Base-by-base conservation (phyloP, 1,139 yeast species). In the Yamadazyma trypodendri region DNA sequence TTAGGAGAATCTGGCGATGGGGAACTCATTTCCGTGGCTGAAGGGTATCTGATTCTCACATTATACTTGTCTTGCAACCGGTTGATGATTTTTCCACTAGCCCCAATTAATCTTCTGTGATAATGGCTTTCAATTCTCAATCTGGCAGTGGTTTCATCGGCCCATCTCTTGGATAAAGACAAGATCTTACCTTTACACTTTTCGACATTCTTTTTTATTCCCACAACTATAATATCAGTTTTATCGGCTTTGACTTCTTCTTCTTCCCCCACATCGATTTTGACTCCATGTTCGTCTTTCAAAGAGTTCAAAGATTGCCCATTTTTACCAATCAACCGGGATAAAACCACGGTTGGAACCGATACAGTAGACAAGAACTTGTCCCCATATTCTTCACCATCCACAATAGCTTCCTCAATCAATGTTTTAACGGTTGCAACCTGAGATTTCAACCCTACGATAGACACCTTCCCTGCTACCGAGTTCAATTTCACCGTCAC, bases 41-140 rank as follows among this genome's bases (percentile, higher is more conserved):
- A 47, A 28, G 96, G 95, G 71, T 92, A 89, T 54, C 79, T 74
- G 51, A 94, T 84, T 50, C 72, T 74, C 31, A 92, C 97, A 47
- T 77, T 79, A 68, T 94, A 92, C 61, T 89, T 88, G 43, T 87
- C 94, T 62, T 86, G 95, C 56, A 92, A 75, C 59, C 96, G 83
- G 58, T 81, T 82, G 48, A 88, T 88, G 59, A 85, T 84, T 43
- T 77, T 68, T 55, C 96, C 96, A 50, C 78, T 80, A 23, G 87
- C 76, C 37, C 98, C 99, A 62, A 88, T 86, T 60, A 94, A 67
- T 48, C 83, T 75, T 48, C 92, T 77, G 60, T 90, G 96, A 65
- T 72, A 86, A 56, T 84, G 84, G 47, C 68, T 74, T 46, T 95
- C 96, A 42, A 90, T 79, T 40, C 74, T 72, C 44, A 92, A 55